Base-by-base conservation (phyloP, 2,329 filamentous ascomycete species). In the Claviceps sp. region DNA sequence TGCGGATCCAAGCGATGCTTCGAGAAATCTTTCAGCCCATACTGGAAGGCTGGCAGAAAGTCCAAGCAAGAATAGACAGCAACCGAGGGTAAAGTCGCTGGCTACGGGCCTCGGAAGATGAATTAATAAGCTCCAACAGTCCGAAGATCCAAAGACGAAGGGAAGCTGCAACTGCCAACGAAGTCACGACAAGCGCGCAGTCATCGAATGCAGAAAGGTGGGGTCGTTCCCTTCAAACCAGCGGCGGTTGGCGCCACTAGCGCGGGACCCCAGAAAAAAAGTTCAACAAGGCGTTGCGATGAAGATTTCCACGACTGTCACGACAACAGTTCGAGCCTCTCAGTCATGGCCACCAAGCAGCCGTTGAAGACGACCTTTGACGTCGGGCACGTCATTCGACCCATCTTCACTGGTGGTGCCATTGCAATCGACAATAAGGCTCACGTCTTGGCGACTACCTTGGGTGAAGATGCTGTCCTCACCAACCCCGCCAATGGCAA, bases 321-420 rank as follows among this genome's bases (percentile, higher is more conserved):
- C 38, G 14, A 44, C 38, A 26, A 42, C 50, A 48, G n/a, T 40
- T 51, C 26, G 45, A 34, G 8, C 22, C 53, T 44, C 46, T 39
- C 40, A 46, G 59, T 48, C 52, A 68, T 85, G 81, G 77, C 81
- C 52, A 77, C 71, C 55, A 81, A 80, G 66, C 71, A 80, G 54
- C 73, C 78, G 17, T 73, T 80, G 60, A 94, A 89, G 74, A 96
- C 89, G 53, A 95, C 91, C 3, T 98, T 96, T 67, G 87, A 94
- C 63, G 80, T 85, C 54, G 78, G 78, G 58, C 82, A 85, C 62
- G 87, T 89, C 47, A 86, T 98, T 52, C 87, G 89, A 61, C 93
- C 93, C 19, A 91, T 97, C 48, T 96, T 93, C 65, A 95, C 91
- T 2, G 93, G 93, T 51, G 93, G 93, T 44, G 85, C 87, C 58